Evolutionary conservation across 1,284 basidiomycete species (phyloP), one percentile per base, ranked within the genome.

Genomic region (Moesziomyces sp.): DNA sequence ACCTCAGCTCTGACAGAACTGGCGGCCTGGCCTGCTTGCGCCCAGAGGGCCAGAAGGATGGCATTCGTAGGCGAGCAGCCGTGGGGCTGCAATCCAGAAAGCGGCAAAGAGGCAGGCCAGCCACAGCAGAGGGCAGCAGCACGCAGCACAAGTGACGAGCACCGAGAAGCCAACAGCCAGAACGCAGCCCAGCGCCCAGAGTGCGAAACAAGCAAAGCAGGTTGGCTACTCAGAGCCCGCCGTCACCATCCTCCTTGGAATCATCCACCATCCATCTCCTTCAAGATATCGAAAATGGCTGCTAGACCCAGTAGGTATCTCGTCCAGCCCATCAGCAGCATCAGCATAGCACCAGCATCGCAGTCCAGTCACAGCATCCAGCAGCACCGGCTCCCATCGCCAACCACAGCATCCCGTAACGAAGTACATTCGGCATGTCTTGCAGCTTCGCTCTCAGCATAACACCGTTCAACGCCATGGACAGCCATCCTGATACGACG

Each of bases 251-350:
- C 74, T 75, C 68, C 73, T 61, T 60, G 63, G 54, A 66, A 30
- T 65, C 62, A 64, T 73, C 61, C 74, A 65, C 66, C 69, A 69
- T 57, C 69, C 74, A 72, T 76, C 46, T 30, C 54, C 71, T 69
- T 74, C 74, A 77, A 77, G 71, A 71, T 62, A 70, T 62, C 73
- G 64, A 77, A 69, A 74, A 77, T 77, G 75, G 75, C 75, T 74
- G 71, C 75, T 74, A 67, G 75, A 77, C 75, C 75, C 57, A 77
- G 75, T 77, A 74, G 59, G 75, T 70, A 74, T 68, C 52, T 38
- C 52, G 46, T 23, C 43, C 60, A 46, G 43, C 56, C 43, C 52
- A 46, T 40, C 56, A 50, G 28, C 57, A 62, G 49, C 52, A 53
- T 16, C 59, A 42, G n/a, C 47, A 44, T 21, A 19, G 43, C n/a